Evolutionary conservation across 2,329 filamentous ascomycete species (phyloP).

Genomic region (Aquanectria penicillioides): DNA sequence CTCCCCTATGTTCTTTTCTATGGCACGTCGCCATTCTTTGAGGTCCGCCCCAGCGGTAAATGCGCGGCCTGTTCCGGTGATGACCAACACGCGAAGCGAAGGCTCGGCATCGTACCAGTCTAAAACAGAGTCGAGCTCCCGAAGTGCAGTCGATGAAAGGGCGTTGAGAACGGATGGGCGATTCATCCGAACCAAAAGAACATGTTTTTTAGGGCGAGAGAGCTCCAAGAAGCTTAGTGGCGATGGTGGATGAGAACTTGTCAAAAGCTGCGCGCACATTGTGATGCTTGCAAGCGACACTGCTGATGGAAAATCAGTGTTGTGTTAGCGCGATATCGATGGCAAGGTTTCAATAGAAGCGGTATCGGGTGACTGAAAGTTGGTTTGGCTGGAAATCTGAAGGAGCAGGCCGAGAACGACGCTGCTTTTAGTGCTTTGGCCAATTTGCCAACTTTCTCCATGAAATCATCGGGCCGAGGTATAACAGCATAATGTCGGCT

Average conservation of each 20-base stretch:
- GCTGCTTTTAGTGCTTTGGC: no score
- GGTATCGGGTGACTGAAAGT: no score
- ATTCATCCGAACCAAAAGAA: slow-evolving; percentile 63
- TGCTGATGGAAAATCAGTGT: no score
- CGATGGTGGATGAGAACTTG: not conserved
- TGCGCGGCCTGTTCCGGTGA: slow-evolving; percentile 60
- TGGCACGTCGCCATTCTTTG: slow-evolving; percentile 51
- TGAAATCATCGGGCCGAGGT: no score
- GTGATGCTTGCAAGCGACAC: no score
- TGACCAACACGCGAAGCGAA: slow-evolving; percentile 54
- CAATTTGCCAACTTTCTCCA: no score
- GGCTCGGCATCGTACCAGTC: slow-evolving; percentile 62
- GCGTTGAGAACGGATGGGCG: slow-evolving; percentile 58
- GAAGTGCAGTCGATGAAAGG: slow-evolving; percentile 51
- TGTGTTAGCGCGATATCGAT: no score
- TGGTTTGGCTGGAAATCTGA: no score
- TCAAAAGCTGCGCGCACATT: no score
- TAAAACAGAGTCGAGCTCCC: slow-evolving; percentile 57
- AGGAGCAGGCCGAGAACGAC: no score
- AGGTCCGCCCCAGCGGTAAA: slow-evolving; percentile 64
- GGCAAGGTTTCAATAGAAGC: no score
- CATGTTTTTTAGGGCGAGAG: slow-evolving; percentile 55
- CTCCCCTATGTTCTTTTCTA: slow-evolving; percentile 45
- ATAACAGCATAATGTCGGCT: no score
- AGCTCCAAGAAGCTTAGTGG: slow-evolving; percentile 39